Conservation (phyloP, 2,329 filamentous ascomycete species). For the Colletotrichum sansevieriae region DNA sequence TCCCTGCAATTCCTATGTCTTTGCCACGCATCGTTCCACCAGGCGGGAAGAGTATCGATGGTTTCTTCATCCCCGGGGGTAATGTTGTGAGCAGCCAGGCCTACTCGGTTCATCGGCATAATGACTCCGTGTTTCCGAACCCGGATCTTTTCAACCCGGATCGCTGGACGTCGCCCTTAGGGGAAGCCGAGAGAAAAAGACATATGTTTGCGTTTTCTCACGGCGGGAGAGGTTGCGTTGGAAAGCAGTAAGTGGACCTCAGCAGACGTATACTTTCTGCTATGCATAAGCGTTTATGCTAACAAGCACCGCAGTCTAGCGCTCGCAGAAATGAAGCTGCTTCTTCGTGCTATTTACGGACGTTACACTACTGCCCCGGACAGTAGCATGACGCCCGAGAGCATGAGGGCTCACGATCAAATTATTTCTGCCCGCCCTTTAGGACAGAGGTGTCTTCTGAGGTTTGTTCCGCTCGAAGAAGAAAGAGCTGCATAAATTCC, state of each 20-base stretch:
- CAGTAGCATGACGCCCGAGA: conserved; percentile 12
- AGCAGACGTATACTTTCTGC: conserved; percentile 34
- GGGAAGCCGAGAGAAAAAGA: conserved; percentile 76
- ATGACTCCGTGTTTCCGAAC: conserved; percentile 78
- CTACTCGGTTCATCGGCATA: conserved; percentile 70
- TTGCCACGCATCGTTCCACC: conserved; percentile 69
- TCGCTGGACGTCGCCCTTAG: conserved; percentile 82
- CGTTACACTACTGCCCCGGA: conserved; percentile 15
- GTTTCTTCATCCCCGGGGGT: conserved; percentile 63
- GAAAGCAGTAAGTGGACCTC: conserved; percentile 70
- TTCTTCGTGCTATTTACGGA: conserved; percentile 23
- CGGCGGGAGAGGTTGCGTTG: conserved; percentile 74
- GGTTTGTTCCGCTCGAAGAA: conserved; percentile 11
- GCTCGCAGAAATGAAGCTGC: conserved; percentile 24
- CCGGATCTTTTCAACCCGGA: conserved; percentile 84
- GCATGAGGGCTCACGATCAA: conserved; percentile 33
- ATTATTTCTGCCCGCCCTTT: conserved; percentile 30
- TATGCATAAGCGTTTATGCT: conserved; percentile 43
- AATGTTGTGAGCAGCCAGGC: conserved; percentile 73
- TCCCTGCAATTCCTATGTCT: conserved; percentile 75
- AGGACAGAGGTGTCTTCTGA: conserved; percentile 20
- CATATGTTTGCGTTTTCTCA: conserved; percentile 75
- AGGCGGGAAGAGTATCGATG: conserved; percentile 68
- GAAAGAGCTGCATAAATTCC: not conserved
- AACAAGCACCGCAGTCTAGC: conserved; percentile 2